A percentile compares a stretch with the other conserved stretches of the same genome.
These are phyloP conservation scores for Metschnikowia santaceciliae DNA, from an alignment of 805 yeast species.

Conservation along the genomic window DNA sequence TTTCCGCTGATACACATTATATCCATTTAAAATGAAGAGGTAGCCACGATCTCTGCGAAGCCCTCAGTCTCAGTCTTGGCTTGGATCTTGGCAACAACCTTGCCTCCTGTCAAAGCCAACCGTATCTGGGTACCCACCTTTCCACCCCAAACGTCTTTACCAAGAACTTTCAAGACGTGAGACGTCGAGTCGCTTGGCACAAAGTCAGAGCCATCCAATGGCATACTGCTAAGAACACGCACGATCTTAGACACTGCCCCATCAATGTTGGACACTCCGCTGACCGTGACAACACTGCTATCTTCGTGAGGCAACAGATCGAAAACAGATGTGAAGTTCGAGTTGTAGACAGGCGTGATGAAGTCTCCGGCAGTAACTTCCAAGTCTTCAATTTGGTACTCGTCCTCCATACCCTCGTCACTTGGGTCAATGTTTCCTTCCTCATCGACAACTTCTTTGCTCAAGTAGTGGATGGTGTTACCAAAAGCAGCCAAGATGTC, in stretches of 20 bases:
- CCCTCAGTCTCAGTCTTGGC: slow-evolving; percentile 44
- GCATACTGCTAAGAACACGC: slow-evolving; percentile 45
- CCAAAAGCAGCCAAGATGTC: slow-evolving; percentile 45
- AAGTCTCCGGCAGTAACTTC: slow-evolving; percentile 77
- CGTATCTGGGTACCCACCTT: slow-evolving; percentile 50
- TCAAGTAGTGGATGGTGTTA: slow-evolving; percentile 66
- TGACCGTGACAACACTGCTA: slow-evolving; percentile 64
- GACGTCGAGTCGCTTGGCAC: slow-evolving; percentile 56
- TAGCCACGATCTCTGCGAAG: slow-evolving; percentile 18
- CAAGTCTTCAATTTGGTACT: slow-evolving; percentile 83
- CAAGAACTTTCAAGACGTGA: slow-evolving; percentile 78
- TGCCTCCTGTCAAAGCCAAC: slow-evolving; percentile 52
- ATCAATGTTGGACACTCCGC: slow-evolving; percentile 35
- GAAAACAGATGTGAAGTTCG: slow-evolving; percentile 68
- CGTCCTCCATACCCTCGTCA: slow-evolving; percentile 86
- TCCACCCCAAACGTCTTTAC: slow-evolving; percentile 64
- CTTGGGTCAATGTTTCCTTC: slow-evolving; percentile 63
- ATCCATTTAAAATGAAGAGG: slow-evolving; percentile 4
- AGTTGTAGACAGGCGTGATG: slow-evolving; percentile 69
- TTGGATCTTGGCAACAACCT: slow-evolving; percentile 56
- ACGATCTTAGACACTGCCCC: slow-evolving; percentile 49
- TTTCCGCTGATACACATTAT: neutral
- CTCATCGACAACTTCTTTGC: slow-evolving; percentile 74
- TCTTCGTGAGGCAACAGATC: slow-evolving; percentile 65
- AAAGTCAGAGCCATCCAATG: slow-evolving; percentile 69